Evolutionary conservation across 1,284 basidiomycete genomes (phyloP).

Genomic region (Earliella scabrosa): DNA sequence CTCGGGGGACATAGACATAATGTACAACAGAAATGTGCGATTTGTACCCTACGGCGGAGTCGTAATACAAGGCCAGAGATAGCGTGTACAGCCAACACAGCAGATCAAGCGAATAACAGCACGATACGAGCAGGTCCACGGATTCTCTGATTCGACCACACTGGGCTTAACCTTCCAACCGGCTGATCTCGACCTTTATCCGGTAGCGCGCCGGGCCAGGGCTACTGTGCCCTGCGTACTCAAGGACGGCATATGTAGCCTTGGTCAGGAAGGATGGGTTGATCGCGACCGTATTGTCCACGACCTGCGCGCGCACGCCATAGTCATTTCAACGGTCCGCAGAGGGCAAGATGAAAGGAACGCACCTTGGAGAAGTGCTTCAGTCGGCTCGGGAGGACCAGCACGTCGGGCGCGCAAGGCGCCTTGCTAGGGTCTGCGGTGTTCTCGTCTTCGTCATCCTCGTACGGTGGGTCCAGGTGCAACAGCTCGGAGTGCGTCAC

Average conservation of each 20-base stretch:
- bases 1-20: too few relatives aligned
- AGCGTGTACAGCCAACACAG: too few relatives aligned
- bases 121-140: too few relatives aligned
- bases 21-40: too few relatives aligned
- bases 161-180: conserved; percentile 14
- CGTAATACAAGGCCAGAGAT: too few relatives aligned
- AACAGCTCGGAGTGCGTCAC: conserved; percentile 72
- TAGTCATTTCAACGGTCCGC: not conserved
- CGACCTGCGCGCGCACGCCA: conserved; percentile 47
- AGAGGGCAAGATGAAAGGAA: conserved; percentile 5
- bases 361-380: conserved; percentile 86
- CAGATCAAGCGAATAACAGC: too few relatives aligned
- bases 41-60: too few relatives aligned
- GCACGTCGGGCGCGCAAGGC: conserved; percentile 69
- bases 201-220: conserved; percentile 39
- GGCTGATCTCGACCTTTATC: conserved; percentile 37
- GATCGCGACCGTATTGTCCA: conserved; percentile 67
- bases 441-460: conserved; percentile 46
- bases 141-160: too few relatives aligned
- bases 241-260: conserved; percentile 55
- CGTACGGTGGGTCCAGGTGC: conserved; percentile 40
- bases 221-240: conserved; percentile 34
- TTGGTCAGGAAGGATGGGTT: conserved; percentile 77
- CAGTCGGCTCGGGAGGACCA: conserved; percentile 84
- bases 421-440: conserved; percentile 19